Evolutionary conservation across 805 yeast genomes (phyloP), one percentile per base, ranked within the genome.

Genomic region (Tetrapisispora iriomotensis): DNA sequence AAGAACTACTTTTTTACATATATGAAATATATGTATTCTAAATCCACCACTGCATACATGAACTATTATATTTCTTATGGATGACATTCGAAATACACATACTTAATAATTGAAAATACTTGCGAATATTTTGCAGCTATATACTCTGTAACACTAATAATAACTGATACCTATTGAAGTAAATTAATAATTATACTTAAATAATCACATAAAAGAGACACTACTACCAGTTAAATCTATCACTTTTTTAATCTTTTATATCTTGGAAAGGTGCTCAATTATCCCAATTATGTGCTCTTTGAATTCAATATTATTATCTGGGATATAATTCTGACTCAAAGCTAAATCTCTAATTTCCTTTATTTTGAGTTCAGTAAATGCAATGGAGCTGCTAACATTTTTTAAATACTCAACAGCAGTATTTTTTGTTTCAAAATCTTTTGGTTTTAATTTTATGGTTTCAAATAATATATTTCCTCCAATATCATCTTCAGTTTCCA

Each of bases 391-490:
- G 34, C 55, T 55, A 6, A 41, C 36, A n/a, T 56, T 51, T 30
- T 63, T 58, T 62, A 81, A 59, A 39, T 70, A 66, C 9, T 59
- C 56, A 13, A 81, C 58, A 1, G 81, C 79, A 34, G 68, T 64
- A 35, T 53, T 54, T 54, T 80, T 81, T 36, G 73, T 49, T 7
- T 65, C 64, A 3, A 47, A 52, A 50, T 78, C 79, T 1, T 56
- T 50, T 0, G 87, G 76, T 33, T 68, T 70, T 47, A 70, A 66
- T 41, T 65, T 66, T 40, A 81, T 56, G n/a, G 78, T 75, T 34
- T 68, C 67, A 38, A 69, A 45, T 9, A 78, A 41, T 38, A 69
- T 70, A 39, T 63, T 58, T 37, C 67, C 65, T 1, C 50, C 45
- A 2, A 20, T 8, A 31, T 24, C n/a, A 15, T 27, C 36, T 17